Base-by-base conservation (phyloP, 352 stramenopile genomes). In the Pythium oligandrum region DNA sequence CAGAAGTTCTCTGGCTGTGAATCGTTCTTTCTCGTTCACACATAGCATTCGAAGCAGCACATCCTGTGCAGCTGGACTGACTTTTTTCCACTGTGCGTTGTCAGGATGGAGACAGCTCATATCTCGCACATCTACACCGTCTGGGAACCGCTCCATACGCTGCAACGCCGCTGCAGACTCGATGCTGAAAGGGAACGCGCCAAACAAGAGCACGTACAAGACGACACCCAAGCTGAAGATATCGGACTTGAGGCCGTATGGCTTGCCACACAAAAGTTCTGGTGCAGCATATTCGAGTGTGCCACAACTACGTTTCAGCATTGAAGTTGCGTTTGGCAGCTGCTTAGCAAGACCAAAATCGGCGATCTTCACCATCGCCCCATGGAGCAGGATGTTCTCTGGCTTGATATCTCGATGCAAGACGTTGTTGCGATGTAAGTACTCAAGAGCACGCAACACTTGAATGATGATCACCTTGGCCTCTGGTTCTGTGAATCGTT, bases 171-270 rank as follows among this genome's bases (percentile, higher is more conserved):
- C 72, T 4, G 82, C 78, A 11, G 79, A 90, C 47, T 88, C 75
- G 44, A 88, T 76, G 31, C 69, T 89, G 58, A 93, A 90, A 6
- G 82, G 82, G 37, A 93, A 93, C 3, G 75, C 62, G 1, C 79
- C 82, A 59, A 90, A 93, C 11, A 93, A 61, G 9, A 93, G 60
- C 54, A 93, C 79, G 38, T 90, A 93, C 38, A 90, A 53, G 34
- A 93, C 76, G 34, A 93, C 70, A 0, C 82, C 79, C n/a, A 93
- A 50, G 33, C 79, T 90, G 58, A 90, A 93, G 30, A 93, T 59
- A 40, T 93, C 79, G 4, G 82, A 88, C 52, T 88, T 88, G 9
- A 88, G 64, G 10, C 82, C 82, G 47, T 93, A 93, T 5, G 77
- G 71, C 2, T 66, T 64, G 11, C 82, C 78, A 10, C 73, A 68